phyloP scores from a whole-genome alignment of 192 early-diverging fungal genomes.

The Borealophlyctis nickersoniae region DNA sequence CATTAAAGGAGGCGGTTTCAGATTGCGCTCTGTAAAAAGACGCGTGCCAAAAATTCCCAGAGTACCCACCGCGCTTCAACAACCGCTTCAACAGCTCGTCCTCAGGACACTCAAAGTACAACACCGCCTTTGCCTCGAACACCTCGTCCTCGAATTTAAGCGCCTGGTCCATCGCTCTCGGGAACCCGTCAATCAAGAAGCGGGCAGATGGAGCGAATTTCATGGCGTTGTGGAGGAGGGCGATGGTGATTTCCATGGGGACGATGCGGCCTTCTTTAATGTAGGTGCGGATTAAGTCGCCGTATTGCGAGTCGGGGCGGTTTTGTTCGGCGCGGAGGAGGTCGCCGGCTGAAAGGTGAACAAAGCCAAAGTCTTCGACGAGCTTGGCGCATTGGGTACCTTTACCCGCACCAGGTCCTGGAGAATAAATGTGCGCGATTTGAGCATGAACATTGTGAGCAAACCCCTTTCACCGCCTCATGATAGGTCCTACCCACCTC shows the following conservation, averaged over 20 bases:
- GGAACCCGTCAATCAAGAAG: constrained; percentile 98
- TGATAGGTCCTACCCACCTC: constrained; percentile 34
- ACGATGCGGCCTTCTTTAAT: constrained; percentile 95
- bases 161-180: constrained; percentile 89
- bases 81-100: constrained; percentile 85
- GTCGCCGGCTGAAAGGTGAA: constrained; percentile 96
- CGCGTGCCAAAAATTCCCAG: neutral
- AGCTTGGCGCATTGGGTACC: constrained; percentile 92
- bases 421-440: too few relatives aligned
- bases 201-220: constrained; percentile 55
- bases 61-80: constrained; percentile 70
- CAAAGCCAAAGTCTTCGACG: constrained; percentile 86
- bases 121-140: constrained; percentile 64
- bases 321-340: constrained; percentile 89
- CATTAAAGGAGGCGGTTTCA: neutral
- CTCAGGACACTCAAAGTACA: constrained; percentile 97
- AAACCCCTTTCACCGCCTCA: neutral
- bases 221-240: constrained; percentile 88
- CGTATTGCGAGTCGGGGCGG: constrained; percentile 76
- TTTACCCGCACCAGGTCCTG: constrained; percentile 71
- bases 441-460: neutral
- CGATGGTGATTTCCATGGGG: constrained; percentile 92
- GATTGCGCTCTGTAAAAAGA: neutral
- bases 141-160: constrained; percentile 87
- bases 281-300: constrained; percentile 85